phyloP scores from a whole-genome alignment of 2,329 filamentous ascomycete species.

The Monosporascus ibericus region DNA sequence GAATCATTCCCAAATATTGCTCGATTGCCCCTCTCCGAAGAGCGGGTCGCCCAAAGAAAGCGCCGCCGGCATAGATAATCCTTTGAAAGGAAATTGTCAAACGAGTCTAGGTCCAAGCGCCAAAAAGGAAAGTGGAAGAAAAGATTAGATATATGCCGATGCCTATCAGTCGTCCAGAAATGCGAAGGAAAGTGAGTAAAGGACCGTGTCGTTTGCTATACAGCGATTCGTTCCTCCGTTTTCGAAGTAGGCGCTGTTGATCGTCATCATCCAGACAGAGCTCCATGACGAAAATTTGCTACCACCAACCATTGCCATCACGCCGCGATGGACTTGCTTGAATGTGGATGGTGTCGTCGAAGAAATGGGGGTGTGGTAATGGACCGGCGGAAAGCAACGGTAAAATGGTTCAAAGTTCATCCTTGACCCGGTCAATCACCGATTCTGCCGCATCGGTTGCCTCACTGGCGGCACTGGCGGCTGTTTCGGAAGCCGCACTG shows the following conservation, averaged over 20 bases:
- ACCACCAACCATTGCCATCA: no score
- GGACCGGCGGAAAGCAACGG: no score
- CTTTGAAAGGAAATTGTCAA: not conserved
- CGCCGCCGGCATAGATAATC: not conserved
- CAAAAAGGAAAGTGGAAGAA: not conserved
- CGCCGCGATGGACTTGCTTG: no score
- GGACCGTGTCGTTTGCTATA: not conserved
- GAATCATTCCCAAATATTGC: no score
- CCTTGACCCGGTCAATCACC: conserved; percentile 15
- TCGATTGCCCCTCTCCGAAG: no score
- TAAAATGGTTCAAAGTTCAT: conserved; percentile 14
- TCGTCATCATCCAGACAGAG: not conserved
- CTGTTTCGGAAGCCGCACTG: conserved; percentile 27
- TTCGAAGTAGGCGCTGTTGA: not conserved
- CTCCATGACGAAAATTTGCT: not conserved
- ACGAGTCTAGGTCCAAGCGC: not conserved
- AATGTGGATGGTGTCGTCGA: no score
- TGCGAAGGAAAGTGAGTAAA: not conserved
- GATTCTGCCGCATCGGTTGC: conserved; percentile 19
- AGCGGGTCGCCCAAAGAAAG: not conserved
- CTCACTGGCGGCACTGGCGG: conserved; percentile 18
- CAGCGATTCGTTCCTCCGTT: not conserved
- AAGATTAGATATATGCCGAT: not conserved
- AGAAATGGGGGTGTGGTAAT: no score
- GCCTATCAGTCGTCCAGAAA: not conserved